phyloP scores from a whole-genome alignment of 768 basidiomycete genomes.

The Hypsizygus marmoreus region DNA sequence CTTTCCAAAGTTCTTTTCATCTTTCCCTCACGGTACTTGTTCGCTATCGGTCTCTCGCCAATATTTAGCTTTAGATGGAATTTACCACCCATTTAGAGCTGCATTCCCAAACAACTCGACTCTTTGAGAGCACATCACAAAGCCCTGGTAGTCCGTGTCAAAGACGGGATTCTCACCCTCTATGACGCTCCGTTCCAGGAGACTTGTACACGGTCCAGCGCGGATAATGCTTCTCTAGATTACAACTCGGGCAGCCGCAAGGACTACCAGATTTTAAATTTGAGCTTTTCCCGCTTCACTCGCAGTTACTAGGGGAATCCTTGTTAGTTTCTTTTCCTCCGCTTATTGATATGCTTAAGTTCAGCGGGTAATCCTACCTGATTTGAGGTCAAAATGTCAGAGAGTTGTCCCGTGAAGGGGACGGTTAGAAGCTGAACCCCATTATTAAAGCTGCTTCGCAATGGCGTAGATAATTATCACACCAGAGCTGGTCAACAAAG shows the following conservation, averaged over 20 bases:
- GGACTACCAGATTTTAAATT: constrained; percentile 78
- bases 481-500: constrained; percentile 8
- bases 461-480: constrained; percentile 8
- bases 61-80: constrained; percentile 85
- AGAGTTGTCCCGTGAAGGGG: too few species aligned
- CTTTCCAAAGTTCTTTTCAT: constrained; percentile 82
- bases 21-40: constrained; percentile 85
- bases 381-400: constrained; percentile 70
- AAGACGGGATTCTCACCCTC: constrained; percentile 71
- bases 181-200: constrained; percentile 79
- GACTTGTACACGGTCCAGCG: constrained; percentile 75
- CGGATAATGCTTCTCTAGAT: constrained; percentile 78
- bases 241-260: too few species aligned
- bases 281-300: constrained; percentile 87
- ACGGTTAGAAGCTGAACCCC: constrained; percentile 4
- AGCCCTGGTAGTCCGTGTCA: constrained; percentile 61
- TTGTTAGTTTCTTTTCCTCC: constrained; percentile 91
- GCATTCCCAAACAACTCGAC: constrained; percentile 87
- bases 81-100: constrained; percentile 65
- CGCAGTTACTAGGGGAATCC: constrained; percentile 88
- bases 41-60: constrained; percentile 83
- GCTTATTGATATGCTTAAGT: constrained; percentile 91
- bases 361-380: constrained; percentile 83
- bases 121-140: constrained; percentile 75
- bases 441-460: neutral